A percentile compares a stretch with the other conserved stretches of the same genome.
Evolutionary conservation across 345 rosid species (phyloP).

Genomic region (Arabidopsis thaliana): TAIR10.1 NC_003076.8:2434001-2434500

Average conservation of each 20-base stretch:
- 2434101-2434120: constrained; percentile 28
- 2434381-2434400: constrained; percentile 2
- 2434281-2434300: constrained; percentile 10
- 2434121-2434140: constrained; percentile 20
- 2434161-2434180: constrained; percentile 31
- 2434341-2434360: constrained; percentile 18
- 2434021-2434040: constrained; percentile 44
- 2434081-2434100: constrained; percentile 9
- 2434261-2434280: constrained; percentile 25
- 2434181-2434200: constrained; percentile 16
- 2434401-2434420: background rate
- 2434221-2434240: constrained; percentile 27
- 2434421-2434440: background rate
- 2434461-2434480: background rate
- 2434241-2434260: constrained; percentile 39
- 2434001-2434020: constrained; percentile 44
- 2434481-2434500: background rate
- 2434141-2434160: constrained; percentile 36
- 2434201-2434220: constrained; percentile 30
- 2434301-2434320: constrained; percentile 32
- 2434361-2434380: constrained; percentile 19
- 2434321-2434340: constrained; percentile 29
- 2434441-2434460: background rate
- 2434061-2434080: constrained; percentile 34
- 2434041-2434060: constrained; percentile 44